These are phyloP conservation scores for Penicillium sp. DNA, from an alignment of 2,329 filamentous ascomycete species.

Conservation along the genomic window DNA sequence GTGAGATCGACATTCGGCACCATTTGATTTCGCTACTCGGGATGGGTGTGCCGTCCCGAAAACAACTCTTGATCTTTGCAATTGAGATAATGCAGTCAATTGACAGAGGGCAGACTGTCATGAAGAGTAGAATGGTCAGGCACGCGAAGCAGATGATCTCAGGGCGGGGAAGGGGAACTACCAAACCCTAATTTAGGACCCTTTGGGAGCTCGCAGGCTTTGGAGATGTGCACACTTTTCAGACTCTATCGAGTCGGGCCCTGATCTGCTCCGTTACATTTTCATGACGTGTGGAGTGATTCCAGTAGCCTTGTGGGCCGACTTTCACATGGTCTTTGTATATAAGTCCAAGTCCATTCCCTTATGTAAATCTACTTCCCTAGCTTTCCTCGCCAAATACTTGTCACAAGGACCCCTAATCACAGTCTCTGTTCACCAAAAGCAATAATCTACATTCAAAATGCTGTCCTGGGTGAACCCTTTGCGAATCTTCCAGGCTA, in stretches of 20 bases:
- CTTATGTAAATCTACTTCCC: neutral
- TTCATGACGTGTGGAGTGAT: conserved; percentile 3
- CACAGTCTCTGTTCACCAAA: neutral
- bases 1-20: conserved; percentile 25
- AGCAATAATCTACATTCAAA: neutral
- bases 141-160: neutral
- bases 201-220: neutral
- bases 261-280: neutral
- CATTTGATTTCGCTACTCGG: conserved; percentile 2
- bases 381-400: neutral
- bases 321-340: conserved; percentile 1
- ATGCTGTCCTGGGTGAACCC: conserved; percentile 29
- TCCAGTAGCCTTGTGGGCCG: neutral
- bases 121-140: neutral
- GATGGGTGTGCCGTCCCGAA: neutral
- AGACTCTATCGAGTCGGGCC: neutral
- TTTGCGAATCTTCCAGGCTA: conserved; percentile 21
- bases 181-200: conserved; percentile 9
- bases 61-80: too few species aligned
- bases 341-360: neutral
- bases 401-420: neutral
- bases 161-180: conserved; percentile 2
- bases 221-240: neutral
- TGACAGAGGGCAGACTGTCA: neutral
- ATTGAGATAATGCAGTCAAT: too few species aligned